Base-by-base conservation (phyloP, 768 basidiomycete genomes). In the Auricularia cornea region DNA sequence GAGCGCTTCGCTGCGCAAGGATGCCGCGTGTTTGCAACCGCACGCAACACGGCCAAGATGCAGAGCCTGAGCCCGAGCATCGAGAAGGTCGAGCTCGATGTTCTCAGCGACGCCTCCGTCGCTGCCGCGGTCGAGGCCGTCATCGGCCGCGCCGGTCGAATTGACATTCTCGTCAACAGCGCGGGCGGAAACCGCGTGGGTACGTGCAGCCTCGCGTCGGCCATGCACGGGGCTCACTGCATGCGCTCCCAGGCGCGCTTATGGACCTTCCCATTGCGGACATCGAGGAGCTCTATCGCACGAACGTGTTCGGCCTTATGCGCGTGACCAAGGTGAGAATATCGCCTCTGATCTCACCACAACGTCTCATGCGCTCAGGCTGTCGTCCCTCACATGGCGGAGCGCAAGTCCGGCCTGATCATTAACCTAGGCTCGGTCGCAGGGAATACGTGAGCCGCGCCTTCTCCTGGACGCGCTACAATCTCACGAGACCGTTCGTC, bases 81-180 rank as follows among this genome's bases (percentile, higher is more conserved):
- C 38, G 77, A 80, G 60, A 81, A 74, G 60, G 71, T 83, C 18
- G 72, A 73, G 0, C 71, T 92, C 26, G 90, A 92, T 67, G 85
- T 92, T 12, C 85, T 79, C 2, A 80, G 74, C 61, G 84, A 87
- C 28, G 84, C 84, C 38, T 77, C 81, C 14, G 82, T 89, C 5
- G 69, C 79, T 29, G 69, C 69, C 8, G 83, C 78, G 0, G 75
- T 91, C 11, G 68, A 80, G 30, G 72, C 78, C 2, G 79, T 92
- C 64, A 72, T 85, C 11, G 74, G 76, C 0, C 77, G 76, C 29
- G 80, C 85, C 56, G 89, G 88, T 0, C 79, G 71, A 62, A 84
- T 92, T 35, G 89, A 92, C 64, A 75, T 92, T 0, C 73, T 92
- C 2, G 88, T 92, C 54, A 92, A 92, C 69, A 91, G 92, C 64